These are phyloP conservation scores for Globisporangium takayamanum DNA, from an alignment of 352 stramenopile species.

Conservation along the genomic window DNA sequence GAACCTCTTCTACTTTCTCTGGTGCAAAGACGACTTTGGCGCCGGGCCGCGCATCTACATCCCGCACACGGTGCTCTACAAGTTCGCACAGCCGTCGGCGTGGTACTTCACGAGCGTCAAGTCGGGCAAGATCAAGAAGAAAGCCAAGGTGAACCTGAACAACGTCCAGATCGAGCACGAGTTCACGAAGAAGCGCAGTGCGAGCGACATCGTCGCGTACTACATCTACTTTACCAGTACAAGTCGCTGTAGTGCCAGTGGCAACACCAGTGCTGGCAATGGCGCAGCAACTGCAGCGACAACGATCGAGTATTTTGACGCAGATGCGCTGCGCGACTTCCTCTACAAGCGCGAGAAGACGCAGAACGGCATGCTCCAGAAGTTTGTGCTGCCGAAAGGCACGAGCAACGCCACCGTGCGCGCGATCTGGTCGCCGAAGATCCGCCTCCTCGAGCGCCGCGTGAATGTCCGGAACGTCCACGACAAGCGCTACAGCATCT, in stretches of 20 bases:
- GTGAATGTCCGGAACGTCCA: conserved; percentile 88
- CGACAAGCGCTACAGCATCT: conserved; percentile 89
- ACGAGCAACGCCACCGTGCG: conserved; percentile 87
- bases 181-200: conserved; percentile 83
- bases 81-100: conserved; percentile 84
- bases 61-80: conserved; percentile 93
- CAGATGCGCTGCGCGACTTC: conserved; percentile 84
- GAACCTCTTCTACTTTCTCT: conserved; percentile 88
- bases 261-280: not conserved
- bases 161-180: conserved; percentile 91
- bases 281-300: conserved; percentile 11
- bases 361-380: conserved; percentile 91
- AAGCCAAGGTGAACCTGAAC: conserved; percentile 88
- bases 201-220: conserved; percentile 88
- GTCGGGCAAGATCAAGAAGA: conserved; percentile 87
- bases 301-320: conserved; percentile 93
- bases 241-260: not conserved
- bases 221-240: conserved; percentile 68
- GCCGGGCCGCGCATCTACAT: conserved; percentile 83
- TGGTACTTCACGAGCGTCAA: conserved; percentile 95
- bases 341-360: conserved; percentile 90
- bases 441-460: conserved; percentile 91
- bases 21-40: conserved; percentile 89
- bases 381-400: conserved; percentile 92
- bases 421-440: conserved; percentile 93